phyloP scores from a whole-genome alignment of 352 stramenopile genomes.

The Phytophthora podocarpi region DNA sequence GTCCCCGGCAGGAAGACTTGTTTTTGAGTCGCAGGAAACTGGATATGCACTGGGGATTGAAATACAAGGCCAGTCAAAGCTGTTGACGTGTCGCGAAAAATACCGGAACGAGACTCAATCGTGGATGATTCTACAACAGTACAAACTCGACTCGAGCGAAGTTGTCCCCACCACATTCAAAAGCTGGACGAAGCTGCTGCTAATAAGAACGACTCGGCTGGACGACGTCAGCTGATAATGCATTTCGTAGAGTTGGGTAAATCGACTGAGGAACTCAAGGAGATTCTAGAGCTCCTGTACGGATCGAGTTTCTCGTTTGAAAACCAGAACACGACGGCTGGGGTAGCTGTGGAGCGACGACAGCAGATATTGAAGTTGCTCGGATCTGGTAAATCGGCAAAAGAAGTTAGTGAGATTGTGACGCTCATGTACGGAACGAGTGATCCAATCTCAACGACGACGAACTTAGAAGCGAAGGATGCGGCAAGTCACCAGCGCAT shows the following conservation, averaged over 20 bases:
- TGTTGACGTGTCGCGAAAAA: neutral
- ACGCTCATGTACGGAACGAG: neutral
- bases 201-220: conserved; percentile 2
- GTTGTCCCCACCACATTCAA: neutral
- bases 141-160: too few species aligned
- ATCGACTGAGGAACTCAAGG: neutral
- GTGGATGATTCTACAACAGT: neutral
- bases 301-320: neutral
- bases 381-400: neutral
- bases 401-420: neutral
- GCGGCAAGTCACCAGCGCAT: neutral
- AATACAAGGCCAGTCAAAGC: neutral
- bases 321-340: neutral
- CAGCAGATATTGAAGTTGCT: conserved; percentile 7
- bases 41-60: neutral
- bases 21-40: neutral
- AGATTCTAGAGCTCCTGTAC: conserved; percentile 6
- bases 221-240: conserved; percentile 10
- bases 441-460: neutral
- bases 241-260: neutral
- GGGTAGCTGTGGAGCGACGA: conserved; percentile 1
- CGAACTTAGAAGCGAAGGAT: too few species aligned
- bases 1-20: neutral
- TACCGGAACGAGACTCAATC: neutral
- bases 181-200: neutral